A percentile compares a stretch with the other conserved stretches of the same genome.
Evolutionary conservation across 2,329 filamentous ascomycete genomes (phyloP).

Genomic region (Laburnicola sp.): DNA sequence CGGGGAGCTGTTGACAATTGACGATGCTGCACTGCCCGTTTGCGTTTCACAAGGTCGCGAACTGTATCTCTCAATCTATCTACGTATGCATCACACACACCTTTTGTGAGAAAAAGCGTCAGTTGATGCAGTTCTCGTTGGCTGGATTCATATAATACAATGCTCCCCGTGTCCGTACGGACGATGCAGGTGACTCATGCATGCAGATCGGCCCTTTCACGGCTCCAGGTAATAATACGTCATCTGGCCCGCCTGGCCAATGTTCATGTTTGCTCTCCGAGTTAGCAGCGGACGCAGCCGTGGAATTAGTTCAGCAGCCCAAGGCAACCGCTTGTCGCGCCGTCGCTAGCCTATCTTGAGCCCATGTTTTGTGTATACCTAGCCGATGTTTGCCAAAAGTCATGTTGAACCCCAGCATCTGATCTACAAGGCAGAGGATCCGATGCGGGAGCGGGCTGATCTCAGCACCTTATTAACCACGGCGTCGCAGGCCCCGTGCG

Average conservation of each 20-base stretch:
- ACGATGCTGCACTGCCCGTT: not conserved
- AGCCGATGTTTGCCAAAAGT: conserved; percentile 4
- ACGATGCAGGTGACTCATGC: conserved; percentile 3
- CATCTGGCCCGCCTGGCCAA: conserved; percentile 9
- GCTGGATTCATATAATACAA: not conserved
- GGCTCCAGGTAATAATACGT: not conserved
- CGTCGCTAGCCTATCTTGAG: not conserved
- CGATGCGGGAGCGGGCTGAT: conserved; percentile 27
- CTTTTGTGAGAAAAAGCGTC: not conserved
- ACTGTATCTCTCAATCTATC: too few species aligned
- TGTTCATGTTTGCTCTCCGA: conserved; percentile 4
- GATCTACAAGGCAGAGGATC: conserved; percentile 3
- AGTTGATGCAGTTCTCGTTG: not conserved
- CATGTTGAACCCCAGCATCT: conserved; percentile 12
- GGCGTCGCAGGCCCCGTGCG: conserved; percentile 7
- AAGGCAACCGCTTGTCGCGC: not conserved
- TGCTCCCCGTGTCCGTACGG: conserved; percentile 1
- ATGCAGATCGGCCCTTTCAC: not conserved
- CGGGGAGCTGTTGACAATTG: not conserved
- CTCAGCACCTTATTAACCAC: conserved; percentile 26
- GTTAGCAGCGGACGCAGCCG: not conserved
- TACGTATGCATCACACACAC: too few species aligned
- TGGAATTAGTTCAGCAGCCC: not conserved
- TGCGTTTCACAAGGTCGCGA: not conserved
- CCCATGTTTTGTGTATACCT: not conserved